Evolutionary conservation across 441 rosid species (phyloP), one percentile per base, ranked within the genome.

Genomic region (Mallotus repandus): DNA sequence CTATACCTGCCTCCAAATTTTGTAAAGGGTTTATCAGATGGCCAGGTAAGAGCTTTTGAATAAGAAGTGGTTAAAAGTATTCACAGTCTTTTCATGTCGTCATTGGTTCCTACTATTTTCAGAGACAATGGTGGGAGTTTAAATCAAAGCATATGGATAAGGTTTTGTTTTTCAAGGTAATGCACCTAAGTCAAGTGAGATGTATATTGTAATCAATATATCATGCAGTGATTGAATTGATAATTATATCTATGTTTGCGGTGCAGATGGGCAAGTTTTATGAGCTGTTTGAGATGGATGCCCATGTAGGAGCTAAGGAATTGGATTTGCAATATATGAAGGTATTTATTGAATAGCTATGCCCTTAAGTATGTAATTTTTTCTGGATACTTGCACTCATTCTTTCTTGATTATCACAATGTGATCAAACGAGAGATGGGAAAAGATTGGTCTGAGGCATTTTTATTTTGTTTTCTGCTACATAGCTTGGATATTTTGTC

Each of bases 101-200:
- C 35, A 64, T 59, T 69, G 59, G 58, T 70, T 58, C n/a, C 81
- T 59, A 54, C 46, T 19, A 72, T 66, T 35, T 76, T 59, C 91
- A 96, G 98, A 91, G 89, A 83, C 98, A 96, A 89, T 96, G 99
- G 99, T 96, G 99, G 99, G 99, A 94, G 77, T 94, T 94, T 77
- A 96, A 96, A 86, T 89, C 99, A 69, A 89, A 92, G 78, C 95
- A 96, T 79, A 96, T 96, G 98, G 99, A 96, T 88, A 96, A 96
- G 83, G 98, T 96, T 81, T 75, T 92, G 56, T 96, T 96, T 84
- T 96, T 96, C 84, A 96, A 96, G 99, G 99, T 94, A 81, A 38
- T 63, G 66, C 58, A 46, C 59, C 43, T 58, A 22, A 57, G 66
- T 72, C 57, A 70, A 60, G 15, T 32, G 22, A 73, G 71, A 71